Evolutionary conservation across 352 stramenopile species (phyloP).

Genomic region (Blastocystis hominis): DNA sequence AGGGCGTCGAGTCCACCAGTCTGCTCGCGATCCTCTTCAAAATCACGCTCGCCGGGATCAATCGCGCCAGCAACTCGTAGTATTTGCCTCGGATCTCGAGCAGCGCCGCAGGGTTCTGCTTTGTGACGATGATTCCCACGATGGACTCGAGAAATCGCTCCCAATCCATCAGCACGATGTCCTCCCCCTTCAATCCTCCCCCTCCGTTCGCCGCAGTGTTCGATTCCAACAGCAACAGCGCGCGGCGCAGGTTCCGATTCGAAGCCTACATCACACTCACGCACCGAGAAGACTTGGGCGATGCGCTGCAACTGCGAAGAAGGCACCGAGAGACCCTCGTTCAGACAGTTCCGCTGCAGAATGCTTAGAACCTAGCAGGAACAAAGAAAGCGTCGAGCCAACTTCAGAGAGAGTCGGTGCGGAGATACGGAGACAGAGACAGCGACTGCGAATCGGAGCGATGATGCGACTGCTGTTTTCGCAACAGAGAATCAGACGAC

Average conservation of each 20-base stretch:
- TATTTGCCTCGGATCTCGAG: slow-evolving; percentile 85
- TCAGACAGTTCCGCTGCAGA: slow-evolving; percentile 72
- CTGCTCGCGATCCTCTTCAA: slow-evolving; percentile 78
- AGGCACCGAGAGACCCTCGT: slow-evolving; percentile 79
- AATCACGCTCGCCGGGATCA: slow-evolving; percentile 91
- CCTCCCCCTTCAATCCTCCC: slow-evolving; percentile 58
- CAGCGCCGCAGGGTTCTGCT: slow-evolving; percentile 84
- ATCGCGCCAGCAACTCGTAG: slow-evolving; percentile 95
- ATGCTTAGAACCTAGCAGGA: slow-evolving; percentile 60
- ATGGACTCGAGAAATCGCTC: slow-evolving; percentile 89
- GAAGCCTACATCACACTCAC: slow-evolving; percentile 65
- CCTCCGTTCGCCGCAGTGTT: slow-evolving; percentile 65
- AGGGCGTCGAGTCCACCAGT: slow-evolving; percentile 68
- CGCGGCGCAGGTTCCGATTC: slow-evolving; percentile 85
- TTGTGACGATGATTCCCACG: slow-evolving; percentile 80
- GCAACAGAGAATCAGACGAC: slow-evolving; percentile 90
- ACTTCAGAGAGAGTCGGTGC: slow-evolving; percentile 80
- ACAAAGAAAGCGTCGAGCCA: background rate
- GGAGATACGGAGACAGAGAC: slow-evolving; percentile 82
- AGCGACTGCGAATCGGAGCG: slow-evolving; percentile 87
- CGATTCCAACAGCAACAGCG: slow-evolving; percentile 91
- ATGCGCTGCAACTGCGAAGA: slow-evolving; percentile 62
- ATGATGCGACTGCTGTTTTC: slow-evolving; percentile 91
- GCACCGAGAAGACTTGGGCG: background rate
- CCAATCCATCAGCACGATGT: slow-evolving; percentile 82